phyloP scores from a whole-genome alignment of 805 yeast species.

The Peterozyma toletana region DNA sequence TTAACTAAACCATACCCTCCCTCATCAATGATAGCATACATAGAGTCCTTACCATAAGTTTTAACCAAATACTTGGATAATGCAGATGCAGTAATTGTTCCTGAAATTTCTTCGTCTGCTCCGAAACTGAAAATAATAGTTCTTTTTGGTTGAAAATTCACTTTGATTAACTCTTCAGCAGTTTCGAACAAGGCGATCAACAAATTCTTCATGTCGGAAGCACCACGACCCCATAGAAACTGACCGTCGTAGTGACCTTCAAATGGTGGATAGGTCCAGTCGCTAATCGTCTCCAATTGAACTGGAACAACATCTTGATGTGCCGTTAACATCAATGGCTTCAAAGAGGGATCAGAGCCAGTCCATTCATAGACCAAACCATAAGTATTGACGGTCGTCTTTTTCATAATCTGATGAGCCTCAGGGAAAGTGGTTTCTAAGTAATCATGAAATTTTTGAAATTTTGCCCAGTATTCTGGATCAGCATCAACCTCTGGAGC shows the following conservation, averaged over 20 bases:
- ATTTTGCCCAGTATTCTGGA: conserved; percentile 42
- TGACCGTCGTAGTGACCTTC: conserved; percentile 57
- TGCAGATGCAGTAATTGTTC: conserved; percentile 47
- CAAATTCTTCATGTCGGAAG: conserved; percentile 64
- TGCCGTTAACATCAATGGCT: conserved; percentile 62
- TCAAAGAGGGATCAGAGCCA: conserved; percentile 43
- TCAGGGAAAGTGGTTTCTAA: conserved; percentile 49
- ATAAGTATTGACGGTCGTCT: conserved; percentile 49
- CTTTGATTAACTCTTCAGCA: conserved; percentile 42
- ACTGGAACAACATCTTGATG: conserved; percentile 80
- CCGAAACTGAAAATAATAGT: conserved; percentile 61
- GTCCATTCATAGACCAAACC: conserved; percentile 58
- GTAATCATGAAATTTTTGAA: conserved; percentile 43
- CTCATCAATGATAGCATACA: conserved; percentile 66
- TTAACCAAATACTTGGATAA: conserved; percentile 37
- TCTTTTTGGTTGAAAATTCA: conserved; percentile 51
- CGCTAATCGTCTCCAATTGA: conserved; percentile 41
- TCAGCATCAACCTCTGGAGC: conserved; percentile 38
- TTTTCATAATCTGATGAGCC: conserved; percentile 35
- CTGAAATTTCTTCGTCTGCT: conserved; percentile 70
- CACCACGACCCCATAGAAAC: conserved; percentile 66
- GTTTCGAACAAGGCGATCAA: conserved; percentile 61
- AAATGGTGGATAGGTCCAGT: conserved; percentile 66
- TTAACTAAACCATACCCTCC: conserved; percentile 38
- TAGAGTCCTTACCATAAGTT: conserved; percentile 49